Evolutionary conservation across 345 rosid genomes (phyloP), one percentile per base, ranked within the genome.

Genomic region (Melaleuca quinquenervia): DNA sequence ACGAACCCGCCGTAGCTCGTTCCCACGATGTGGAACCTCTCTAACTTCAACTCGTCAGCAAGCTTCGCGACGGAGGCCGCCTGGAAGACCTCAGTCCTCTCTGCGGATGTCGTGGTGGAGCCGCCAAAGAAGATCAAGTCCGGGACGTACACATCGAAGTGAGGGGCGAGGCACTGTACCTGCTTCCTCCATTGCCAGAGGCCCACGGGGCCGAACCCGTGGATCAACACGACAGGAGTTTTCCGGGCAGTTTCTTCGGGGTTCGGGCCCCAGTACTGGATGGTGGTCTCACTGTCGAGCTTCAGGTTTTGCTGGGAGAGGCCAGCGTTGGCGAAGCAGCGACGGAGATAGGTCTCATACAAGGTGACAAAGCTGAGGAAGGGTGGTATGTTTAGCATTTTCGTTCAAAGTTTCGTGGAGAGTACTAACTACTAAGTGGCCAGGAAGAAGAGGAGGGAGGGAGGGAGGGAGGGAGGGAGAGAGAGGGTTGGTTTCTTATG

Each of bases 1-100:
- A 97, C 98, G 55, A 97, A 92, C 52, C 99, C 99, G 2, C 99
- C 99, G 53, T 96, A 96, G 89, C 99, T 97, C 13, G 98, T 97
- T 29, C 99, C 98, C 85, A 91, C 85, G 3, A 97, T 89, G 41
- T 89, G 87, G 50, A 87, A 97, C 89, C 88, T 92, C 62, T 87
- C 84, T 56, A 94, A 90, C 16, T 90, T 92, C 29, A 93, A 36
- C 60, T 85, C 91, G 70, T 93, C 94, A 24, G 95, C 89, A 85
- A 95, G 86, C 84, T 92, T 95, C 53, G 52, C 94, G 45, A 96
- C 85, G 7, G 90, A 88, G 13, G 84, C 86, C 24, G 98, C 99
- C 91, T 97, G 96, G 54, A 96, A 97, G 21, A 93, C 53, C 93
- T 97, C 99, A 1, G 98, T 90, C 84, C 99, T 90, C 27, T 91